phyloP scores from a whole-genome alignment of 2,329 filamentous ascomycete species.

The Penicillium griseofulvum region DNA sequence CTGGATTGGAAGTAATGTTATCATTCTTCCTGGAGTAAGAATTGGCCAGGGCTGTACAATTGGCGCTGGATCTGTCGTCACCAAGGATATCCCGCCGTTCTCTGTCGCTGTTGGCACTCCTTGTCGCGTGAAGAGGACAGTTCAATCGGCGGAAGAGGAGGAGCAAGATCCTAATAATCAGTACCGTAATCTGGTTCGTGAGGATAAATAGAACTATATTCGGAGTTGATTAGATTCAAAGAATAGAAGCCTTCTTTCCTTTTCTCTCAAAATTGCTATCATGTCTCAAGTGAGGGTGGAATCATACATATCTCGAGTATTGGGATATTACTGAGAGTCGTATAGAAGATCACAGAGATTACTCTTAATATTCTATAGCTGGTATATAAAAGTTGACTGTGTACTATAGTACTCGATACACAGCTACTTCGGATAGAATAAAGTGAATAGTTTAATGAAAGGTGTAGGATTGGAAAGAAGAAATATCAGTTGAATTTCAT shows the following conservation, averaged over 20 bases:
- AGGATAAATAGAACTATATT: neutral
- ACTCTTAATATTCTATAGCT: too few relatives aligned
- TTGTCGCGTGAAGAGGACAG: slow-evolving; percentile 18
- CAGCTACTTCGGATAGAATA: too few relatives aligned
- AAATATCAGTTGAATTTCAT: too few relatives aligned
- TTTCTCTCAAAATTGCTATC: neutral
- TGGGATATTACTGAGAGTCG: too few relatives aligned
- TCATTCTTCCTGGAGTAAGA: slow-evolving; percentile 44
- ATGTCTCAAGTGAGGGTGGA: neutral
- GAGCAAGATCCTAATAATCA: slow-evolving; percentile 25
- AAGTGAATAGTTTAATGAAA: too few relatives aligned
- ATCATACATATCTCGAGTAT: too few relatives aligned
- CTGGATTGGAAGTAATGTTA: slow-evolving; percentile 51
- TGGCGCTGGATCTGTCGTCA: slow-evolving; percentile 42
- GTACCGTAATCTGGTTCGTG: slow-evolving; percentile 9
- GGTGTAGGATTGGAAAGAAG: too few relatives aligned
- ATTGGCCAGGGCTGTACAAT: slow-evolving; percentile 45
- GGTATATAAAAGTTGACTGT: too few relatives aligned
- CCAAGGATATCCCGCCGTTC: slow-evolving; percentile 35
- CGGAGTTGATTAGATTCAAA: too few relatives aligned
- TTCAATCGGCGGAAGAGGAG: slow-evolving; percentile 22
- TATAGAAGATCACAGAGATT: too few relatives aligned
- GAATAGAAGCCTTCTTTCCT: neutral
- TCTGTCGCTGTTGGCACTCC: slow-evolving; percentile 31
- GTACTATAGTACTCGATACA: too few relatives aligned